Conservation (phyloP, 495 filamentous ascomycete species). For the Aspergillus steynii region DNA sequence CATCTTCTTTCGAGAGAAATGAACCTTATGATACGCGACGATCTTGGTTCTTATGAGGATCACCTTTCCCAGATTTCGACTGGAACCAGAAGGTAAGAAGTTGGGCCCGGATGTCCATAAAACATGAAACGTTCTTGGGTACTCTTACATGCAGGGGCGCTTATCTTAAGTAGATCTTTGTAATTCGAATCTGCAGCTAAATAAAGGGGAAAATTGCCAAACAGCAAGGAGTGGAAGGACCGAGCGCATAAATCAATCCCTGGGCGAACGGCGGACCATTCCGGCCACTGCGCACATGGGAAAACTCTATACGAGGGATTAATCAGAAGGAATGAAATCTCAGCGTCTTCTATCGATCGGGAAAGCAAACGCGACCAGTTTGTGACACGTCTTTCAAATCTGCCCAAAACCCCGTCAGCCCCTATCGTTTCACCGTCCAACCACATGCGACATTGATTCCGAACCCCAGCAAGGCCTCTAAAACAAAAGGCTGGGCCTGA, state of each 20-base stretch:
- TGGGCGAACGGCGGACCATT: too few species aligned
- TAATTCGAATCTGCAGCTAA: background rate
- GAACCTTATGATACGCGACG: background rate
- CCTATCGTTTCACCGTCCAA: conserved; percentile 19
- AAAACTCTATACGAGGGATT: too few species aligned
- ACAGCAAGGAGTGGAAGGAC: background rate
- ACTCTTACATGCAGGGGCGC: background rate
- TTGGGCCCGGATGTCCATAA: background rate
- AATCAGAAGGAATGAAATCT: too few species aligned
- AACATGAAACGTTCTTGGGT: background rate
- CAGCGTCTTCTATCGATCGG: background rate
- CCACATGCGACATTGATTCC: conserved; percentile 36
- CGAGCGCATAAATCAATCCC: background rate
- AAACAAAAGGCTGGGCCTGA: conserved; percentile 39
- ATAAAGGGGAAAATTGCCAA: background rate
- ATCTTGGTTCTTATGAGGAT: background rate
- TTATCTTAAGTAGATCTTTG: background rate
- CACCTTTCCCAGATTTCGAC: background rate
- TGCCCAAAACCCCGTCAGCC: background rate
- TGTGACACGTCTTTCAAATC: background rate
- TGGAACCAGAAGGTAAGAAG: background rate
- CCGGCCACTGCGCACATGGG: too few species aligned
- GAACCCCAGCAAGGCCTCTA: conserved; percentile 35
- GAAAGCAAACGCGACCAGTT: background rate
- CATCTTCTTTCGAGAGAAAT: background rate